phyloP scores from a whole-genome alignment of 2,329 filamentous ascomycete species.

The Alternaria conjuncta region DNA sequence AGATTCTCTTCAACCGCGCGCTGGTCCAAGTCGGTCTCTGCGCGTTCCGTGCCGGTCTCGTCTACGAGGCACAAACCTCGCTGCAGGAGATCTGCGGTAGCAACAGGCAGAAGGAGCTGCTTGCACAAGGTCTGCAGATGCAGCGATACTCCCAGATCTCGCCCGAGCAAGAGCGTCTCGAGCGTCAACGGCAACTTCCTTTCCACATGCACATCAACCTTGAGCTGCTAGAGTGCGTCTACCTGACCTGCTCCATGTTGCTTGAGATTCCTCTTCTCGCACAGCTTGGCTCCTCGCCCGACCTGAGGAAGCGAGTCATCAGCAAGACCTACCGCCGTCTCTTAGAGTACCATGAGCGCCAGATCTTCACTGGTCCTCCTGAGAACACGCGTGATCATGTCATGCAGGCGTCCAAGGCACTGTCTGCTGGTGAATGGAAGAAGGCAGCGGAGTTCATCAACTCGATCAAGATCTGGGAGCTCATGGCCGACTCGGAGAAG shows the following conservation, averaged over 20 bases:
- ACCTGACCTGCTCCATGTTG: slow-evolving; percentile 98
- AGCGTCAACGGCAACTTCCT: slow-evolving; percentile 95
- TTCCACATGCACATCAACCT: slow-evolving; percentile 99
- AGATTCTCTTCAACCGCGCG: slow-evolving; percentile 98
- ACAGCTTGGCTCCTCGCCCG: slow-evolving; percentile 93
- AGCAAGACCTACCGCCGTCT: slow-evolving; percentile 99
- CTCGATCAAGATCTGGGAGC: slow-evolving; percentile 99
- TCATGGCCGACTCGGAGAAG: slow-evolving; percentile 89
- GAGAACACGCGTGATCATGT: slow-evolving; percentile 99
- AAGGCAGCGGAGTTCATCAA: slow-evolving; percentile 92
- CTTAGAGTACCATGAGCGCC: slow-evolving; percentile 98
- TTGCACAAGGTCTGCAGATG: slow-evolving; percentile 98
- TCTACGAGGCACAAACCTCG: slow-evolving; percentile 97
- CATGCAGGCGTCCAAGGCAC: slow-evolving; percentile 97
- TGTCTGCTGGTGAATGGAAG: slow-evolving; percentile 98
- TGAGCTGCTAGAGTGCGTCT: slow-evolving; percentile 96
- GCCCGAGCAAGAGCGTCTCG: slow-evolving; percentile 95
- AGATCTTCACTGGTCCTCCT: slow-evolving; percentile 97
- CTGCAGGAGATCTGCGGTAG: slow-evolving; percentile 98
- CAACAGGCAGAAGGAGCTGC: slow-evolving; percentile 94
- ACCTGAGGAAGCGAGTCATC: slow-evolving; percentile 96
- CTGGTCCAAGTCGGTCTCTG: slow-evolving; percentile 97
- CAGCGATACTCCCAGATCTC: slow-evolving; percentile 96
- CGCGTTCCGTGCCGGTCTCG: slow-evolving; percentile 93
- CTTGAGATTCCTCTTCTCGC: slow-evolving; percentile 96